Percentiles rank a stretch among this genome's conserved stretches.
Conservation (phyloP, 192 early-diverging fungal species). For the Coemansia pectinata region DNA sequence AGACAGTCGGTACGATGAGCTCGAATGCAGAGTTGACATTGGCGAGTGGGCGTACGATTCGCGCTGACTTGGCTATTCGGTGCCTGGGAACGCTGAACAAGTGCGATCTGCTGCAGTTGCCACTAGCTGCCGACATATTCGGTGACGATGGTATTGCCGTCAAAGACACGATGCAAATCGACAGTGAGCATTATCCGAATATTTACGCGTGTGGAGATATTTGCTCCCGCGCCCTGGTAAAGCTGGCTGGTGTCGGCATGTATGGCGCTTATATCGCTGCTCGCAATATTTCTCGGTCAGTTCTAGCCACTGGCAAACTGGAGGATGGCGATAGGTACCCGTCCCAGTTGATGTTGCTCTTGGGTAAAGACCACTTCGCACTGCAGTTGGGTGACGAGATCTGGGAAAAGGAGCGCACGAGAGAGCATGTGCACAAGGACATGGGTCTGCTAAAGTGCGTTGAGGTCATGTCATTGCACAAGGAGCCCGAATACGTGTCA, state of each 20-base stretch:
- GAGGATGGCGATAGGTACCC: slow-evolving; percentile 16
- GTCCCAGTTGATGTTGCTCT: slow-evolving; percentile 35
- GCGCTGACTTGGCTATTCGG: slow-evolving; percentile 25
- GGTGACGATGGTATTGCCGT: slow-evolving; percentile 40
- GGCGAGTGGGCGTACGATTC: slow-evolving; percentile 4
- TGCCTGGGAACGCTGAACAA: slow-evolving; percentile 24
- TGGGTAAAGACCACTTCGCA: slow-evolving; percentile 34
- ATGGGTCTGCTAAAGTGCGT: slow-evolving; percentile 35
- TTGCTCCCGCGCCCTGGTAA: slow-evolving; percentile 35
- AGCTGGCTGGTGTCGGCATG: slow-evolving; percentile 48
- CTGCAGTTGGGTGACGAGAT: slow-evolving; percentile 37
- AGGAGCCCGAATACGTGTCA: slow-evolving; percentile 3
- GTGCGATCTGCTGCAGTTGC: slow-evolving; percentile 6
- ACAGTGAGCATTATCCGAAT: slow-evolving; percentile 55
- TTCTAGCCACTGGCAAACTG: slow-evolving; percentile 3
- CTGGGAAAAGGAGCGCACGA: slow-evolving; percentile 20
- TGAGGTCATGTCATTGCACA: slow-evolving; percentile 13
- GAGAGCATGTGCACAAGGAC: slow-evolving; percentile 18
- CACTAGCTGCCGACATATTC: background rate
- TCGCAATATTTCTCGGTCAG: slow-evolving; percentile 34
- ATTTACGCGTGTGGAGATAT: slow-evolving; percentile 81
- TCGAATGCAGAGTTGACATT: slow-evolving; percentile 15
- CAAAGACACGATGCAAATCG: slow-evolving; percentile 70
- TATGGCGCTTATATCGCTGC: slow-evolving; percentile 39
- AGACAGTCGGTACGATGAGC: background rate